phyloP scores from a whole-genome alignment of 208 protist species.

The Lotmaria passim region DNA sequence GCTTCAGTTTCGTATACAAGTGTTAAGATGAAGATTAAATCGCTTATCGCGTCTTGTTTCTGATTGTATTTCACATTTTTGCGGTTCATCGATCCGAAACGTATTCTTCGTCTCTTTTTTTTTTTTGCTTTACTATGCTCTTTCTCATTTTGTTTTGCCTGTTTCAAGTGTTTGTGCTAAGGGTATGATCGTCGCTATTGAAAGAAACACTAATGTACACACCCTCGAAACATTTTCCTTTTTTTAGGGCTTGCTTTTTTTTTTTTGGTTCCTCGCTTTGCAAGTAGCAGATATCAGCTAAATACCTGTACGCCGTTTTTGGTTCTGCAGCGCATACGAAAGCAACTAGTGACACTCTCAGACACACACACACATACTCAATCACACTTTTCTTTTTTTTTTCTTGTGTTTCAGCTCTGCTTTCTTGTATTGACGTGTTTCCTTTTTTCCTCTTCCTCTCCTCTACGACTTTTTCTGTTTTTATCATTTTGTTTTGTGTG shows the following conservation, averaged over 20 bases:
- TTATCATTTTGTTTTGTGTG: slow-evolving; percentile 4
- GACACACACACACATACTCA: neutral
- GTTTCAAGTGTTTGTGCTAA: slow-evolving; percentile 5
- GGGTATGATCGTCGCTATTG: slow-evolving; percentile 1
- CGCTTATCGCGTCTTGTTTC: slow-evolving; percentile 9
- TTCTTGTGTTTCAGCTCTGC: neutral
- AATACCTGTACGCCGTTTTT: neutral
- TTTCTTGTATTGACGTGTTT: neutral
- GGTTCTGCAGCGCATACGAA: neutral
- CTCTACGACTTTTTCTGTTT: neutral
- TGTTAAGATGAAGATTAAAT: slow-evolving; percentile 12
- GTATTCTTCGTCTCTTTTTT: slow-evolving; percentile 14
- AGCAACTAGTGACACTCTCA: neutral
- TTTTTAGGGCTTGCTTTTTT: neutral
- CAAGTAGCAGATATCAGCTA: slow-evolving; percentile 16
- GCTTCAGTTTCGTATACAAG: slow-evolving; percentile 14
- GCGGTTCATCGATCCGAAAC: slow-evolving; percentile 22
- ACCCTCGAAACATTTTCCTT: neutral
- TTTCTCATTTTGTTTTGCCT: slow-evolving; percentile 5
- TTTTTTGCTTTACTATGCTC: neutral
- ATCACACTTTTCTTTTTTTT: neutral
- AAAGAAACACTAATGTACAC: neutral
- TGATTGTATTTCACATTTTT: slow-evolving; percentile 9
- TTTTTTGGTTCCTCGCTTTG: slow-evolving; percentile 1
- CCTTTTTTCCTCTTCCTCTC: slow-evolving; percentile 1